Evolutionary conservation across 192 early-diverging fungal species (phyloP).

Genomic region (Blastocladiella britannica): DNA sequence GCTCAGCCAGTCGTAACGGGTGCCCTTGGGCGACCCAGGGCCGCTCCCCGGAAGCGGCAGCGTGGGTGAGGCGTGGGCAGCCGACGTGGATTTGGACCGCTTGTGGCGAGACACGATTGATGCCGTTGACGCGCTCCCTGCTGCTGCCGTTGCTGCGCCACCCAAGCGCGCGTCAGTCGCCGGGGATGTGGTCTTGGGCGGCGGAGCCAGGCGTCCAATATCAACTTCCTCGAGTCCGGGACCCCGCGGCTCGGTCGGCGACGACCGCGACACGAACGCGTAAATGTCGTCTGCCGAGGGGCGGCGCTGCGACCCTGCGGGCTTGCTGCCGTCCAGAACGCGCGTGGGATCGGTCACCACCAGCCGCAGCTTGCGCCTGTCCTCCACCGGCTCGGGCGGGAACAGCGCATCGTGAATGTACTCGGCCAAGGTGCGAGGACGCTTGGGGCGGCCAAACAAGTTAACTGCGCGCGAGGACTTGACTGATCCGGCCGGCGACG

Average conservation of each 20-base stretch:
- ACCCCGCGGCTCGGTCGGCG: neutral
- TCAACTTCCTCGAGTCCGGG: neutral
- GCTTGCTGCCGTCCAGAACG: no score
- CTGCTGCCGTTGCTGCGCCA: no score
- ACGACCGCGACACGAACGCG: neutral
- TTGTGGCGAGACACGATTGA: no score
- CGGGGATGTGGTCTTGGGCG: neutral
- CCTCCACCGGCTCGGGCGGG: neutral
- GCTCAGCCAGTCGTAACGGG: no score
- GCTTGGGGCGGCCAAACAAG: no score
- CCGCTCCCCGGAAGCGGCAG: neutral
- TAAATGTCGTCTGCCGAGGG: neutral
- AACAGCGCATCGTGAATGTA: neutral
- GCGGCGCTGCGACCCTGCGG: neutral
- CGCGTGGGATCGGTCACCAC: neutral
- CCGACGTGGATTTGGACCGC: neutral
- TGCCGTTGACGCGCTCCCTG: no score
- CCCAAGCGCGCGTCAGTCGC: neutral
- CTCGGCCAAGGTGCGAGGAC: slow-evolving; percentile 4
- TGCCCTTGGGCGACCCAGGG: no score
- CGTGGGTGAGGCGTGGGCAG: neutral
- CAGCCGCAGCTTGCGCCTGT: neutral
- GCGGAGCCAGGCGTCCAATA: neutral
- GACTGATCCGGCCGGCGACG: no score
- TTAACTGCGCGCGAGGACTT: no score